phyloP scores from a whole-genome alignment of 106 monocot genomes.

The Dendrobium nobile region DNA sequence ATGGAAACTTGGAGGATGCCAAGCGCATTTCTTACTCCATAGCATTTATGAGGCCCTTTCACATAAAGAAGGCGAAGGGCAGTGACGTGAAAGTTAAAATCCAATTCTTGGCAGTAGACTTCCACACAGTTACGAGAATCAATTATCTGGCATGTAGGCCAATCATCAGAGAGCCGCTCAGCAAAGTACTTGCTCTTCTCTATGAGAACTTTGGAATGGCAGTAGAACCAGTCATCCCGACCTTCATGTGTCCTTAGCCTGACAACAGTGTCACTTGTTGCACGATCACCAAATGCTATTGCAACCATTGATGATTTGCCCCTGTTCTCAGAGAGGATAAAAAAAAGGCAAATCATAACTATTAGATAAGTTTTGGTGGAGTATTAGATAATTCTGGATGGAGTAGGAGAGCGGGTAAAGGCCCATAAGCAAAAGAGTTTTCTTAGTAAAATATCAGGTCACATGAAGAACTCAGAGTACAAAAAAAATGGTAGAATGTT shows the following conservation, averaged over 20 bases:
- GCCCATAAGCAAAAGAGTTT: not conserved
- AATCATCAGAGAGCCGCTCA: slow-evolving; percentile 72
- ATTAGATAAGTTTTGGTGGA: too few species aligned
- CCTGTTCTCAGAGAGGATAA: not conserved
- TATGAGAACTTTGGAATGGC: slow-evolving; percentile 63
- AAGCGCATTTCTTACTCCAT: slow-evolving; percentile 66
- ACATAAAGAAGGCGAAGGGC: slow-evolving; percentile 64
- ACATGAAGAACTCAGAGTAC: not conserved
- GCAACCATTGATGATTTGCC: slow-evolving; percentile 9
- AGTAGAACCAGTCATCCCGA: slow-evolving; percentile 70
- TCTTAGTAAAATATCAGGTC: not conserved
- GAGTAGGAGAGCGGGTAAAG: not conserved
- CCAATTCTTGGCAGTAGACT: slow-evolving; percentile 59
- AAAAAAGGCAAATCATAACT: not conserved
- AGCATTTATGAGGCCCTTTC: slow-evolving; percentile 33
- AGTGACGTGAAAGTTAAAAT: slow-evolving; percentile 63
- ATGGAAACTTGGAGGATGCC: slow-evolving; percentile 73
- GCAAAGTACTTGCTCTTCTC: slow-evolving; percentile 81
- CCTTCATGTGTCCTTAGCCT: slow-evolving; percentile 69
- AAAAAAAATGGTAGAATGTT: not conserved
- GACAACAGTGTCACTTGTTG: slow-evolving; percentile 81
- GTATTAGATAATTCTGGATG: too few species aligned
- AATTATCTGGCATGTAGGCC: slow-evolving; percentile 88
- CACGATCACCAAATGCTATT: slow-evolving; percentile 48
- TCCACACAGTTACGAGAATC: slow-evolving; percentile 80